These are phyloP conservation scores for Ogataea neopini DNA, from an alignment of 805 yeast species.

Conservation along the genomic window DNA sequence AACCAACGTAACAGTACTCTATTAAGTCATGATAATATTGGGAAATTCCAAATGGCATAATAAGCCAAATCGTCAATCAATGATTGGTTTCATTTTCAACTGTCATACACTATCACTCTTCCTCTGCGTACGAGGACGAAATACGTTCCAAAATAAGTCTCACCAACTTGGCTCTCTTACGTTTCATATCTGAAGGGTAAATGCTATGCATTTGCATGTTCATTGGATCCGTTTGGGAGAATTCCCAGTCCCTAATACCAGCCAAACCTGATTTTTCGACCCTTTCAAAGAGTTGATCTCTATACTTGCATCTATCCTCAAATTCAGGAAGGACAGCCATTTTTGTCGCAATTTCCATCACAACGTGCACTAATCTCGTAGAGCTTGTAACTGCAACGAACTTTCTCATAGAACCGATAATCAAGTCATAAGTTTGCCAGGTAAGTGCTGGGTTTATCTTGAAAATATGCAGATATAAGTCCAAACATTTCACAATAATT, in stretches of 20 bases:
- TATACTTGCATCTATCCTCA: slow-evolving; percentile 24
- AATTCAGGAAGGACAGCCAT: slow-evolving; percentile 37
- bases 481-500: slow-evolving; percentile 26
- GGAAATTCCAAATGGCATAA: not conserved
- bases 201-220: slow-evolving; percentile 1
- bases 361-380: slow-evolving; percentile 24
- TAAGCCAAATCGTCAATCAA: not conserved
- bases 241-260: slow-evolving; percentile 26
- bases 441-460: slow-evolving; percentile 16
- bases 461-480: slow-evolving; percentile 19
- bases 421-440: slow-evolving; percentile 22
- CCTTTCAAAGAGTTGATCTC: slow-evolving; percentile 18
- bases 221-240: slow-evolving; percentile 19
- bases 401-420: slow-evolving; percentile 22
- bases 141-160: slow-evolving; percentile 21
- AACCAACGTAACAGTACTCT: not conserved
- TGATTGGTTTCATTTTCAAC: not conserved
- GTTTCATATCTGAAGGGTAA: slow-evolving; percentile 6
- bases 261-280: slow-evolving; percentile 26
- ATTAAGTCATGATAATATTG: not conserved
- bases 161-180: slow-evolving; percentile 12
- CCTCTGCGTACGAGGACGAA: slow-evolving; percentile 24
- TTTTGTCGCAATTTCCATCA: slow-evolving; percentile 25
- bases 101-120: slow-evolving; percentile 9
- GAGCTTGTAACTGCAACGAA: slow-evolving; percentile 28